phyloP scores from a whole-genome alignment of 2,329 filamentous ascomycete genomes.

The Penicillium concentricum region DNA sequence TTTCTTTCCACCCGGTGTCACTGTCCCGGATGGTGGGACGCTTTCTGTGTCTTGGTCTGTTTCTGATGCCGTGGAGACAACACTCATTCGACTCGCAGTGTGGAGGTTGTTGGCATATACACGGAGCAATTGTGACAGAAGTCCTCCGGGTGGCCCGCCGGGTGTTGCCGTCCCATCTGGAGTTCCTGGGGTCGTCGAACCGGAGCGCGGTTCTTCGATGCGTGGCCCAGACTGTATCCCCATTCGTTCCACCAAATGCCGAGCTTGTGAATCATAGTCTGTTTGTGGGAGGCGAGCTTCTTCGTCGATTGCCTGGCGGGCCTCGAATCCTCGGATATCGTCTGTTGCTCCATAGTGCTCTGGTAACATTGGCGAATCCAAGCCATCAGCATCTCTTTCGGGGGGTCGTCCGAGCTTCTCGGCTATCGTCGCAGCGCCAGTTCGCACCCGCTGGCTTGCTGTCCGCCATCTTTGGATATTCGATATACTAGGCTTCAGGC shows the following conservation, averaged over 20 bases:
- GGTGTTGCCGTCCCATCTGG: conserved; percentile 17
- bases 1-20: conserved; percentile 19
- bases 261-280: conserved; percentile 23
- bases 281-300: conserved; percentile 10
- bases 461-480: conserved; percentile 20
- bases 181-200: conserved; percentile 16
- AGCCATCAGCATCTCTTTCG: conserved; percentile 23
- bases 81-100: conserved; percentile 27
- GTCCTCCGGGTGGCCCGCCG: conserved; percentile 45
- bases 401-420: conserved; percentile 23
- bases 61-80: conserved; percentile 15
- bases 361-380: conserved; percentile 19
- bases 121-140: conserved; percentile 68
- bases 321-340: conserved; percentile 19
- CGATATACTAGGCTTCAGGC: conserved; percentile 7
- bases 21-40: conserved; percentile 11
- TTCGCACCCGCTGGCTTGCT: conserved; percentile 19
- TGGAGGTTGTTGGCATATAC: conserved; percentile 57
- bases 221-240: conserved; percentile 8
- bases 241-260: conserved; percentile 19
- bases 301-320: conserved; percentile 21
- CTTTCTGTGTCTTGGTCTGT: conserved; percentile 20
- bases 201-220: conserved; percentile 16
- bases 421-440: conserved; percentile 20
- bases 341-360: conserved; percentile 26